Conservation (phyloP, 2,329 filamentous ascomycete genomes). For the Stemphylium lycopersici region DNA sequence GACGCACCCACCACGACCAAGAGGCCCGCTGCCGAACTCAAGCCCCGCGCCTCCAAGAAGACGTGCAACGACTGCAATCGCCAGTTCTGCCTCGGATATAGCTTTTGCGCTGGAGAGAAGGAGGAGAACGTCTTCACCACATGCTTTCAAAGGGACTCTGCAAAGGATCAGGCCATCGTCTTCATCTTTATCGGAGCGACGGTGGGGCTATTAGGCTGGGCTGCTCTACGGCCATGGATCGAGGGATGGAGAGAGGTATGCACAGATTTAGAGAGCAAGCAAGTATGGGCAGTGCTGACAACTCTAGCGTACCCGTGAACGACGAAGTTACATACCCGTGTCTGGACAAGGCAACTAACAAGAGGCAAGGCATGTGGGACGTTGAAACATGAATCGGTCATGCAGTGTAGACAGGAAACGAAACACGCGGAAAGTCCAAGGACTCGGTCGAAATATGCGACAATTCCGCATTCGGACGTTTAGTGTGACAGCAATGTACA, state of each 20-base stretch:
- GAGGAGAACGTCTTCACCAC: constrained; percentile 70
- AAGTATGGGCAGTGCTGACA: background rate
- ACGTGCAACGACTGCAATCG: constrained; percentile 72
- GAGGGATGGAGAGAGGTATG: constrained; percentile 62
- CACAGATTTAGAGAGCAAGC: background rate
- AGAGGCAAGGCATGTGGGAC: constrained; percentile 1
- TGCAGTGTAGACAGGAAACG: constrained; percentile 36
- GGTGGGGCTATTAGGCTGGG: constrained; percentile 65
- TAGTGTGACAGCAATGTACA: constrained; percentile 45
- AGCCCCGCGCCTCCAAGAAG: constrained; percentile 46
- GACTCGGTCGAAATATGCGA: constrained; percentile 26
- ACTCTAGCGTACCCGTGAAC: constrained; percentile 53
- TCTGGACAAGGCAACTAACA: constrained; percentile 41
- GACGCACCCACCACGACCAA: constrained; percentile 51
- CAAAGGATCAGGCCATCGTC: constrained; percentile 70
- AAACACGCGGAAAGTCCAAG: constrained; percentile 33
- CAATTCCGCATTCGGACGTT: constrained; percentile 44
- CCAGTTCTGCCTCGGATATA: constrained; percentile 68
- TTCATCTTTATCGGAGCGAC: constrained; percentile 70
- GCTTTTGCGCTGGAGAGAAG: constrained; percentile 65
- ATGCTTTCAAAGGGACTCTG: constrained; percentile 72
- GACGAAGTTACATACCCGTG: constrained; percentile 60
- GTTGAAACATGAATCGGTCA: background rate
- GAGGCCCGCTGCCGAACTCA: constrained; percentile 23
- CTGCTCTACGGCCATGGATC: constrained; percentile 64